phyloP scores from a whole-genome alignment of 495 filamentous ascomycete species.

The Corynascus novoguineensis region DNA sequence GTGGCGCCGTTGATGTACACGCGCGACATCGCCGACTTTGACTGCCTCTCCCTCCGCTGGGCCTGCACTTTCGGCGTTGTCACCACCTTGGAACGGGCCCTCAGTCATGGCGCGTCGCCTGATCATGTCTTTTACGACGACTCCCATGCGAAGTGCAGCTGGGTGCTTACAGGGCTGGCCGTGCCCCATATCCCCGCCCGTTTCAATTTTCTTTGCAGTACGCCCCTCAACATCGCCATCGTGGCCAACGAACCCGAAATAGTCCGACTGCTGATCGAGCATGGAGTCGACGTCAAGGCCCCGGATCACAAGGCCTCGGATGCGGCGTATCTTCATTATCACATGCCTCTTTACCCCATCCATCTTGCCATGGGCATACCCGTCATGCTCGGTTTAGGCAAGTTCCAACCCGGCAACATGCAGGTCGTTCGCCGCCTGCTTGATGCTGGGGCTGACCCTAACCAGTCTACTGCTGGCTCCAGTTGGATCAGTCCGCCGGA shows the following conservation, averaged over 20 bases:
- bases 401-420: conserved; percentile 1
- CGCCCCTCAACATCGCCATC: conserved; percentile 16
- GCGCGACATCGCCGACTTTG: conserved; percentile 17
- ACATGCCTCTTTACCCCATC: neutral
- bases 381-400: neutral
- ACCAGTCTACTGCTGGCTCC: conserved; percentile 2
- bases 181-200: neutral
- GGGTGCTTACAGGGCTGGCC: neutral
- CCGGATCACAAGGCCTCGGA: neutral
- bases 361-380: neutral
- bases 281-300: conserved; percentile 12
- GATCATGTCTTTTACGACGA: neutral
- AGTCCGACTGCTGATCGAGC: conserved; percentile 9
- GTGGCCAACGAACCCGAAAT: conserved; percentile 1
- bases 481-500: too few relatives aligned
- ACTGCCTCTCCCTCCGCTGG: conserved; percentile 21
- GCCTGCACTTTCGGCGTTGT: conserved; percentile 15
- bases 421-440: conserved; percentile 12
- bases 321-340: too few relatives aligned
- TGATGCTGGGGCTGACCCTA: conserved; percentile 17
- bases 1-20: conserved; percentile 7
- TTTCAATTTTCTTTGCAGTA: neutral
- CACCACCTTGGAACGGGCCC: conserved; percentile 12
- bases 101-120: conserved; percentile 11
- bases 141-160: conserved; percentile 2